These are phyloP conservation scores for Taiwanofungus camphoratus DNA, from an alignment of 1,284 basidiomycete genomes.

Conservation along the genomic window DNA sequence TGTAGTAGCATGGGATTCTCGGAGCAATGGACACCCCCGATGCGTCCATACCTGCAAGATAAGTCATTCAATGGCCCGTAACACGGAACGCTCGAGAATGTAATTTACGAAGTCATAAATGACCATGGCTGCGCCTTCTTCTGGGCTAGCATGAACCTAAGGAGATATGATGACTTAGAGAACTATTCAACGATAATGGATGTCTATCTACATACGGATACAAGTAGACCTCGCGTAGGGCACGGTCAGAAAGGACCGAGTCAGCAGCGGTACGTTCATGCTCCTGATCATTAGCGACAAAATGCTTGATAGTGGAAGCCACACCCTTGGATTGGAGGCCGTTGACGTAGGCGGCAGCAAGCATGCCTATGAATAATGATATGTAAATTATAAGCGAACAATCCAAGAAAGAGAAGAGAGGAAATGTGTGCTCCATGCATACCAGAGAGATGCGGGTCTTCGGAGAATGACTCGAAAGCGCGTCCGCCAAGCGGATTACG, in stretches of 20 bases:
- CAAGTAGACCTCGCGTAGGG: constrained; percentile 66
- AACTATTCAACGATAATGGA: constrained; percentile 1
- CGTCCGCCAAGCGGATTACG: constrained; percentile 55
- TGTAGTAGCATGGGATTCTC: constrained; percentile 52
- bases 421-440: constrained; percentile 5
- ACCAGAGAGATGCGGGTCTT: constrained; percentile 63
- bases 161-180: neutral
- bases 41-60: constrained; percentile 53
- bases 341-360: constrained; percentile 60
- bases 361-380: constrained; percentile 33
- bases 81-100: too few relatives aligned
- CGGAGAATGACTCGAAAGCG: constrained; percentile 67
- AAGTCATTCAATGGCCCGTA: too few relatives aligned
- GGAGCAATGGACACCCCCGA: constrained; percentile 58
- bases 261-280: constrained; percentile 59
- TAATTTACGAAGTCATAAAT: constrained; percentile 54
- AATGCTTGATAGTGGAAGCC: constrained; percentile 48
- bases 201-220: constrained; percentile 53
- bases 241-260: constrained; percentile 55
- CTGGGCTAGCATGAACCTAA: constrained; percentile 64
- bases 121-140: constrained; percentile 54
- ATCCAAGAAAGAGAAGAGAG: neutral
- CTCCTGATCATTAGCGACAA: constrained; percentile 61
- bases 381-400: neutral
- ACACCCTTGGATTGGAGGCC: constrained; percentile 62